Conservation (phyloP, 2,329 filamentous ascomycete species). For the Beauveria asiatica region DNA sequence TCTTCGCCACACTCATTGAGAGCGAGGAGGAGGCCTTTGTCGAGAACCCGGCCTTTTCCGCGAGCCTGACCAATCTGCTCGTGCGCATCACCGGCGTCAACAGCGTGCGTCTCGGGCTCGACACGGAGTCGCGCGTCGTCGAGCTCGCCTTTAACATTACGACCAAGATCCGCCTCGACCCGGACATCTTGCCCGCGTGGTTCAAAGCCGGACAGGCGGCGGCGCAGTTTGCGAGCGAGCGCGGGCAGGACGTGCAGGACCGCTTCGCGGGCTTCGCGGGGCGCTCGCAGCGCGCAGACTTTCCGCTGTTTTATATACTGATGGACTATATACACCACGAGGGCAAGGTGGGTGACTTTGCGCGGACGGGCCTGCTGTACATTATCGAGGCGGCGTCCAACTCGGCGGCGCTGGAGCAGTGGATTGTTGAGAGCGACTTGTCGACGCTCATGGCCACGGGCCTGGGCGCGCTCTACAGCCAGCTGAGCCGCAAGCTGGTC, state of each 20-base stretch:
- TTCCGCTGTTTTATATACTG: constrained; percentile 89
- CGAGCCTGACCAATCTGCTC: constrained; percentile 78
- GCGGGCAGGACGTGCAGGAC: constrained; percentile 54
- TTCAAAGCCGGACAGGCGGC: constrained; percentile 55
- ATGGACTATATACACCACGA: constrained; percentile 97
- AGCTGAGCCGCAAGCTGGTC: constrained; percentile 67
- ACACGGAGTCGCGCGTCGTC: constrained; percentile 81
- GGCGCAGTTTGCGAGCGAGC: constrained; percentile 24
- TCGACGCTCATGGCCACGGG: constrained; percentile 97
- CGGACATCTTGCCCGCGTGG: constrained; percentile 82
- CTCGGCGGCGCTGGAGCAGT: constrained; percentile 76
- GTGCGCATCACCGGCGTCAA: constrained; percentile 68
- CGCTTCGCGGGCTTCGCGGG: constrained; percentile 83
- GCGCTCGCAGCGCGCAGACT: constrained; percentile 81
- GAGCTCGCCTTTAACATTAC: constrained; percentile 94
- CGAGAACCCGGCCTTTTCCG: constrained; percentile 76
- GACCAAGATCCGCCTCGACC: constrained; percentile 87
- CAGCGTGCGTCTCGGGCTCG: constrained; percentile 62
- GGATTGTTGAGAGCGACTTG: constrained; percentile 94
- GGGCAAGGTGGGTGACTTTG: constrained; percentile 91
- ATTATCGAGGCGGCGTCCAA: constrained; percentile 88
- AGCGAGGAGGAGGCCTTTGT: constrained; percentile 95
- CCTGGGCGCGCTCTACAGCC: constrained; percentile 65
- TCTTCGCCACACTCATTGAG: constrained; percentile 89
- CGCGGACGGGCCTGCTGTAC: constrained; percentile 85